Conservation (phyloP, 2,329 filamentous ascomycete genomes). For the Pseudomassariella vexata region DNA sequence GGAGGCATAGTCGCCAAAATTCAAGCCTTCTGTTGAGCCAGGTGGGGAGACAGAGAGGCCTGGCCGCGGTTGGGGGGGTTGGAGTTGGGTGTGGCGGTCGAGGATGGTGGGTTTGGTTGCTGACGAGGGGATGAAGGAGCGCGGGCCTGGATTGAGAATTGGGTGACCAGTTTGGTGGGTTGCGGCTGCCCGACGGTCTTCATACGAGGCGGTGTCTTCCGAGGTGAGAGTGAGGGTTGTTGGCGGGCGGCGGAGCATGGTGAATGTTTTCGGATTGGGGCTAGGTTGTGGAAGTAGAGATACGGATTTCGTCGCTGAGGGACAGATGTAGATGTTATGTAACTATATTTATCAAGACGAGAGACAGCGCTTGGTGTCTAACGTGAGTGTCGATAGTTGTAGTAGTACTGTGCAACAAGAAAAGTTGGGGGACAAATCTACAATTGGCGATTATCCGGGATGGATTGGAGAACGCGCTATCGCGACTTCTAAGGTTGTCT, state of each 20-base stretch:
- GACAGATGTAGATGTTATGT: no score
- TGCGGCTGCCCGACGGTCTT: slow-evolving; percentile 47
- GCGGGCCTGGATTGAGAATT: background rate
- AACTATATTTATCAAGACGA: no score
- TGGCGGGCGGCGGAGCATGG: slow-evolving; percentile 61
- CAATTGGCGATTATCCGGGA: no score
- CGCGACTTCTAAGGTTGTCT: no score
- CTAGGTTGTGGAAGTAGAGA: background rate
- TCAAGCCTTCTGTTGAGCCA: slow-evolving; percentile 1
- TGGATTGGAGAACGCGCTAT: no score
- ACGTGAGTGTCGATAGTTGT: no score
- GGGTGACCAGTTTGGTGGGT: background rate
- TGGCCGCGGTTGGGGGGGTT: background rate
- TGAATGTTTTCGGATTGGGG: slow-evolving; percentile 9
- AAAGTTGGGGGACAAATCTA: no score
- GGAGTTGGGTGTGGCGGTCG: background rate
- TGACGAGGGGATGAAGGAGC: background rate
- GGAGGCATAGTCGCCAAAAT: background rate
- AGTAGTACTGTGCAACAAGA: no score
- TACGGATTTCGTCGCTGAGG: no score
- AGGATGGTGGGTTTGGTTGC: background rate
- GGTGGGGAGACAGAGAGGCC: no score
- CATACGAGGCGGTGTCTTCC: slow-evolving; percentile 66
- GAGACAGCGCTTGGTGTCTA: no score
- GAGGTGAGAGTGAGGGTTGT: slow-evolving; percentile 64